phyloP scores from a whole-genome alignment of 306 rosid genomes.

The Canavalia ensiformis region DNA sequence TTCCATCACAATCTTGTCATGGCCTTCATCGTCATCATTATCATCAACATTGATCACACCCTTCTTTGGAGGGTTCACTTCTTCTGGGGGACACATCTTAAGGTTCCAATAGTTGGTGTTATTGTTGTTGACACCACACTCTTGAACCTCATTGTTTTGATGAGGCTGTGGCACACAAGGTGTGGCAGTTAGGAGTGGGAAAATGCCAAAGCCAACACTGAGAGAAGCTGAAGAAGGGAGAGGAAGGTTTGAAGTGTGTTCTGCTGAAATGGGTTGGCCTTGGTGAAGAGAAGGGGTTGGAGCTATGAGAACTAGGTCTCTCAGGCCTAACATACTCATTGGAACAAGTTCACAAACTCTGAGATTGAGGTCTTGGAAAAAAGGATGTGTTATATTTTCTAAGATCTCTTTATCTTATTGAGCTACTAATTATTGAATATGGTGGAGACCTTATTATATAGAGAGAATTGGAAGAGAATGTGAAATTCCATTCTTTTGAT shows the following conservation, averaged over 20 bases:
- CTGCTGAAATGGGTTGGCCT: constrained; percentile 64
- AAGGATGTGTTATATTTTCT: not conserved
- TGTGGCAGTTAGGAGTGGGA: constrained; percentile 76
- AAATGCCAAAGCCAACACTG: constrained; percentile 83
- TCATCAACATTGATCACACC: constrained; percentile 40
- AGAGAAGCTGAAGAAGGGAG: constrained; percentile 68
- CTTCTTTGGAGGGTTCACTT: constrained; percentile 49
- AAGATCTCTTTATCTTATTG: not conserved
- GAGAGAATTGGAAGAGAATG: constrained; percentile 13
- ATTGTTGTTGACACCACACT: not conserved
- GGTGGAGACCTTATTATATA: constrained; percentile 28
- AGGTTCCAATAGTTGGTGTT: constrained; percentile 55
- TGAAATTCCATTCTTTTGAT: constrained; percentile 49
- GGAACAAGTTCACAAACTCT: constrained; percentile 13
- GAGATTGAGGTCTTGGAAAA: not conserved
- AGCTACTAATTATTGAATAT: constrained; percentile 5
- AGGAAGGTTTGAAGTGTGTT: constrained; percentile 59
- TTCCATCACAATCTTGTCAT: constrained; percentile 34
- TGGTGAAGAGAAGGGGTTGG: constrained; percentile 63
- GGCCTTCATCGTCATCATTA: constrained; percentile 4
- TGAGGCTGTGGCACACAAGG: constrained; percentile 56
- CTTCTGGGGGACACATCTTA: constrained; percentile 53
- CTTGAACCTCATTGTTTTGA: constrained; percentile 46
- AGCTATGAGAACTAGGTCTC: constrained; percentile 79
- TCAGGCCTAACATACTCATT: constrained; percentile 77